Evolutionary conservation across 2,329 filamentous ascomycete species (phyloP).

Genomic region (Phaeosphaeriaceae sp.): DNA sequence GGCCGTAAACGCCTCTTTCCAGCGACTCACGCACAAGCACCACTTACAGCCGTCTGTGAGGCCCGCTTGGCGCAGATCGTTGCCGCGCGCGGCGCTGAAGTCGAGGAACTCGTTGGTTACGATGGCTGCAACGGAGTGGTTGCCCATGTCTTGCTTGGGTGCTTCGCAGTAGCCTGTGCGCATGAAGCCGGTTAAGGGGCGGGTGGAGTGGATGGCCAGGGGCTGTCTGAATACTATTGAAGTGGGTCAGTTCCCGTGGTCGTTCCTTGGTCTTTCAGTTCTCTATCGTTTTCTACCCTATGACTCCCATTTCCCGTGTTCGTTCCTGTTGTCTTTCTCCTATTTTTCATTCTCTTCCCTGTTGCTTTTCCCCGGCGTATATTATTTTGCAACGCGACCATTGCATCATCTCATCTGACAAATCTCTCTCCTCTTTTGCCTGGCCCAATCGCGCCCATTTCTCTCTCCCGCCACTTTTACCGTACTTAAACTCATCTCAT

Average conservation of each 20-base stretch:
- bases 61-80: constrained; percentile 63
- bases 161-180: constrained; percentile 68
- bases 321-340: too few relatives aligned
- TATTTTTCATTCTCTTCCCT: too few relatives aligned
- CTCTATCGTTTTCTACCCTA: neutral
- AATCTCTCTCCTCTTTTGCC: too few relatives aligned
- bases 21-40: constrained; percentile 67
- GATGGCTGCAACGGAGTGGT: constrained; percentile 65
- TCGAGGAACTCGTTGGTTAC: constrained; percentile 68
- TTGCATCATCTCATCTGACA: too few relatives aligned
- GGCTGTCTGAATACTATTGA: constrained; percentile 64
- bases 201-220: constrained; percentile 63
- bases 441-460: too few relatives aligned
- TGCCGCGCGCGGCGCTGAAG: constrained; percentile 65
- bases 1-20: constrained; percentile 67
- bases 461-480: too few relatives aligned
- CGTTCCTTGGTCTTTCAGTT: neutral
- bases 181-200: constrained; percentile 67
- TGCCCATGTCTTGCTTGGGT: constrained; percentile 62
- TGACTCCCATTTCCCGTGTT: too few relatives aligned
- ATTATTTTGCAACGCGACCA: too few relatives aligned
- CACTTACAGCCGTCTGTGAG: constrained; percentile 67
- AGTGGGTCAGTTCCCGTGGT: constrained; percentile 7
- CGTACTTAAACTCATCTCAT: neutral
- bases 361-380: too few relatives aligned